Evolutionary conservation across 2,329 filamentous ascomycete genomes (phyloP).

Genomic region (Botrytis elliptica): DNA sequence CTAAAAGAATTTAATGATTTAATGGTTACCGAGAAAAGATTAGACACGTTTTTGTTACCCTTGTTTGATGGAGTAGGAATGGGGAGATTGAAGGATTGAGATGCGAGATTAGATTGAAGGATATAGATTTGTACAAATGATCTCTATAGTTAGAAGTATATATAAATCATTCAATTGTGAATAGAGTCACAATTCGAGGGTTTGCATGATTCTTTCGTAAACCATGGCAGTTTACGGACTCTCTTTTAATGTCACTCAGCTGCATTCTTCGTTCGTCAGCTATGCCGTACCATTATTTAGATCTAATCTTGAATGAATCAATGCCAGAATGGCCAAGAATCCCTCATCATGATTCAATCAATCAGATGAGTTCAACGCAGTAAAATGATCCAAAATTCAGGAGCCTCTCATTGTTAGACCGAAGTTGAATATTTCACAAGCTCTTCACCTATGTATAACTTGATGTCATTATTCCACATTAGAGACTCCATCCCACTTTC

Average conservation of each 20-base stretch:
- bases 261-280: neutral
- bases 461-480: neutral
- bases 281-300: neutral
- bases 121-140: neutral
- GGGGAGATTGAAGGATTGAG: slow-evolving; percentile 32
- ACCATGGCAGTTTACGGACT: neutral
- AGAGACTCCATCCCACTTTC: too few species aligned
- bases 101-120: neutral
- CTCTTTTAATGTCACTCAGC: neutral
- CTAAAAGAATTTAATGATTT: slow-evolving; percentile 47
- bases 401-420: neutral
- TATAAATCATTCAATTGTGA: neutral
- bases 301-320: neutral
- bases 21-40: slow-evolving; percentile 35
- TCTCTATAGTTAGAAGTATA: neutral
- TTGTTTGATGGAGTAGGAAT: slow-evolving; percentile 44
- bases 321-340: neutral
- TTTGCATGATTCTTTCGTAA: neutral
- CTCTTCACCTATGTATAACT: neutral
- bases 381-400: too few species aligned
- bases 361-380: neutral
- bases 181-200: neutral
- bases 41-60: slow-evolving; percentile 43
- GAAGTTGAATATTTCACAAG: neutral
- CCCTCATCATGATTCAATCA: neutral